These are phyloP conservation scores for Xylaria sp. DNA, from an alignment of 2,329 filamentous ascomycete species.

Conservation along the genomic window DNA sequence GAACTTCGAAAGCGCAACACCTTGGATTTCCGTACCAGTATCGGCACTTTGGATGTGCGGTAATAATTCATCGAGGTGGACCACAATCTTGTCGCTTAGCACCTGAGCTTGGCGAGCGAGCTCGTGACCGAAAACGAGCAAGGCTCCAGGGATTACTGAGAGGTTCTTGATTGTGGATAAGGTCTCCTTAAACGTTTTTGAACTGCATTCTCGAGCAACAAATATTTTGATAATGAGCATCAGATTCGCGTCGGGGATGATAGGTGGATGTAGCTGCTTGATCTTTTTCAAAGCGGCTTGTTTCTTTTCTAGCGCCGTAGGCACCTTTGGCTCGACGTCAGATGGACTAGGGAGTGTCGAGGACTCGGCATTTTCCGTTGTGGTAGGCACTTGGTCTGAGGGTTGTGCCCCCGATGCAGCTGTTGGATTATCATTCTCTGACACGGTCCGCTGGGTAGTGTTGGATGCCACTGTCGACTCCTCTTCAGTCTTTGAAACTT, in stretches of 20 bases:
- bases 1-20: slow-evolving; percentile 92
- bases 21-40: slow-evolving; percentile 94
- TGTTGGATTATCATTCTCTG: slow-evolving; percentile 17
- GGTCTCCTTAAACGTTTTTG: slow-evolving; percentile 97
- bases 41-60: slow-evolving; percentile 87
- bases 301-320: slow-evolving; percentile 56
- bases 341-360: slow-evolving; percentile 44
- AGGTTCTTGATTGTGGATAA: slow-evolving; percentile 99
- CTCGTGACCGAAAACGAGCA: slow-evolving; percentile 91
- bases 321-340: slow-evolving; percentile 49
- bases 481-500: slow-evolving; percentile 44
- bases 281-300: slow-evolving; percentile 61
- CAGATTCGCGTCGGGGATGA: slow-evolving; percentile 89
- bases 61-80: slow-evolving; percentile 85
- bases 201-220: slow-evolving; percentile 94
- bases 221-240: slow-evolving; percentile 97
- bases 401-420: slow-evolving; percentile 39
- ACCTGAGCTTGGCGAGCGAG: slow-evolving; percentile 87
- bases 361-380: slow-evolving; percentile 37
- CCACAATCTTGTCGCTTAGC: slow-evolving; percentile 84
- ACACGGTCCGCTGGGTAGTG: slow-evolving; percentile 31
- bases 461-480: slow-evolving; percentile 24
- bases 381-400: slow-evolving; percentile 37
- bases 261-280: slow-evolving; percentile 77
- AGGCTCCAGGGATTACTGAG: slow-evolving; percentile 90